These are phyloP conservation scores for Syncephalastrum sp. DNA, from an alignment of 371 early-diverging fungal species.

Conservation along the genomic window DNA sequence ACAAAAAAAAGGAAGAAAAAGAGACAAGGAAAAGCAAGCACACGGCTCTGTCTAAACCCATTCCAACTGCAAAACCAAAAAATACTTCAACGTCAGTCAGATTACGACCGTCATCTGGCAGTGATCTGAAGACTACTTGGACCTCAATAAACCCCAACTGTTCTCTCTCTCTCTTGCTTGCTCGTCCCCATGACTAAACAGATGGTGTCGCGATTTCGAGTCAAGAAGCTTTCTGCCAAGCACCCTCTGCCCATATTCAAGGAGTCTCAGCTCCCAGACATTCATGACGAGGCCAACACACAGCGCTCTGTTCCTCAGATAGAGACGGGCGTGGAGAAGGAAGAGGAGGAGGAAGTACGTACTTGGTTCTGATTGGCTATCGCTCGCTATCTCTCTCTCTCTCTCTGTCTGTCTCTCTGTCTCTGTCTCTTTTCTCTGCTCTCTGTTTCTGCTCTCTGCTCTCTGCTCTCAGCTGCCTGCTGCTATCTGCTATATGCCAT, in stretches of 20 bases:
- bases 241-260: conserved; percentile 61
- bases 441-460: no score
- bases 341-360: conserved; percentile 80
- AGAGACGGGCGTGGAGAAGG: conserved; percentile 91
- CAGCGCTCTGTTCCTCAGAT: conserved; percentile 65
- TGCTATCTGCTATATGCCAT: background rate
- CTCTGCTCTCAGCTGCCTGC: no score
- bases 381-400: conserved; percentile 3
- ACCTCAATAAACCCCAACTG: no score
- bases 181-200: conserved; percentile 22
- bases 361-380: conserved; percentile 11
- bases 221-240: conserved; percentile 63
- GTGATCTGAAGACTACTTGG: no score
- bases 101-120: no score
- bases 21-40: no score
- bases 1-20: no score
- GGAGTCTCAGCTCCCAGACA: conserved; percentile 57
- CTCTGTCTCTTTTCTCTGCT: no score
- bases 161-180: conserved; percentile 2
- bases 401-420: conserved; percentile 10
- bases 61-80: no score
- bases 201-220: conserved; percentile 52
- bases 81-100: no score
- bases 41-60: no score
- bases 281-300: conserved; percentile 56